Evolutionary conservation across 306 rosid species (phyloP).

Genomic region (Pterocarpus santalinus): DNA sequence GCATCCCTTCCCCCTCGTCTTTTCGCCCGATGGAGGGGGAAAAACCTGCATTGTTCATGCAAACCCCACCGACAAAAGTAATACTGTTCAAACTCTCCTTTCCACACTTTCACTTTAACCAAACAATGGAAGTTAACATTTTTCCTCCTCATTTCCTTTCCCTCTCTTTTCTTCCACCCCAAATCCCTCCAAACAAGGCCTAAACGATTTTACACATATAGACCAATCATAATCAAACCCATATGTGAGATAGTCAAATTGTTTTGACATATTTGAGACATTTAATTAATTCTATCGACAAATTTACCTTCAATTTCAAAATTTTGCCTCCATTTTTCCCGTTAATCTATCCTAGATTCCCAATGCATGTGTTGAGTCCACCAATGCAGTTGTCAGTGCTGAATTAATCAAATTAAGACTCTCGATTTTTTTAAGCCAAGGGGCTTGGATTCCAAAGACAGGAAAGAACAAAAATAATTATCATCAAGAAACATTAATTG

Average conservation of each 20-base stretch:
- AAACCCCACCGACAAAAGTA: too few relatives aligned
- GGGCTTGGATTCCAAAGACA: constrained; percentile 5
- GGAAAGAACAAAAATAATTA: not conserved
- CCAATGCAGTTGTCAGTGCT: not conserved
- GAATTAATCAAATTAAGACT: too few relatives aligned
- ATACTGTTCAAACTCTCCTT: too few relatives aligned
- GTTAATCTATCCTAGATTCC: not conserved
- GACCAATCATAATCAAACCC: constrained; percentile 2
- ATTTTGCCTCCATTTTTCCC: not conserved
- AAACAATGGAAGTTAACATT: too few relatives aligned
- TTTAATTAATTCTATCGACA: not conserved
- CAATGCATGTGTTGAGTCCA: not conserved
- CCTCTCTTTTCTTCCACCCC: too few relatives aligned
- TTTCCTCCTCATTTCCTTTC: too few relatives aligned
- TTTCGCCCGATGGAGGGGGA: too few relatives aligned
- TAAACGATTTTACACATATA: not conserved
- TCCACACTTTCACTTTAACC: too few relatives aligned
- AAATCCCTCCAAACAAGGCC: not conserved
- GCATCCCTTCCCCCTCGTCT: too few relatives aligned
- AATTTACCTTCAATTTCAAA: not conserved
- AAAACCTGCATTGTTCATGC: too few relatives aligned
- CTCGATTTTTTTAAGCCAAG: not conserved
- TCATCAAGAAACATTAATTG: not conserved
- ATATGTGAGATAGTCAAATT: not conserved
- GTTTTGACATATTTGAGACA: not conserved